A percentile compares a stretch with the other conserved stretches of the same genome.
Conservation (phyloP, 1,284 basidiomycete species). For the Tremellales sp. region DNA sequence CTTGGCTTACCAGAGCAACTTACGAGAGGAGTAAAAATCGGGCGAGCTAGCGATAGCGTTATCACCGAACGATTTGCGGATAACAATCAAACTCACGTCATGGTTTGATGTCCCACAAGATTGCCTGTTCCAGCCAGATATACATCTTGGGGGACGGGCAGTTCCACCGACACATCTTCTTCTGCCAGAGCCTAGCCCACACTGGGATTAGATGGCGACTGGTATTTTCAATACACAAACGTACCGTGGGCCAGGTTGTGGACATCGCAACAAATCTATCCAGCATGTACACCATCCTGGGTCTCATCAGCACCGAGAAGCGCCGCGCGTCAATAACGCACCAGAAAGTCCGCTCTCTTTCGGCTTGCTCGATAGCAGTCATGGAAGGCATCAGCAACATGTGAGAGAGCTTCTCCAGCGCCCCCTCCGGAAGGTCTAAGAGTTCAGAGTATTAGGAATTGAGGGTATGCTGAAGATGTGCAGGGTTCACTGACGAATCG, state of each 20-base stretch:
- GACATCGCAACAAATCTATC: constrained; percentile 19
- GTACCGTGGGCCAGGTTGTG: constrained; percentile 23
- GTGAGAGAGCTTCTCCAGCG: constrained; percentile 8
- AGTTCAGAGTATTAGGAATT: too few species aligned
- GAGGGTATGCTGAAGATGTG: background rate
- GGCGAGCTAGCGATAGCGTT: constrained; percentile 6
- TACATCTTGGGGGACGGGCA: constrained; percentile 31
- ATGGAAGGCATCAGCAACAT: constrained; percentile 15
- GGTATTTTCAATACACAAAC: background rate
- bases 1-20: constrained; percentile 6
- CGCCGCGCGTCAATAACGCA: constrained; percentile 12
- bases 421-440: constrained; percentile 12
- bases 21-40: constrained; percentile 16
- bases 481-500: constrained; percentile 17
- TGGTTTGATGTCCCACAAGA: constrained; percentile 29
- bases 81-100: constrained; percentile 29
- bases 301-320: constrained; percentile 1
- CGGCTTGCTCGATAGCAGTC: constrained; percentile 30
- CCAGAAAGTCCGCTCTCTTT: constrained; percentile 41
- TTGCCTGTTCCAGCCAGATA: constrained; percentile 29
- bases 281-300: constrained; percentile 29
- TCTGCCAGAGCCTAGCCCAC: constrained; percentile 20
- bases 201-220: background rate
- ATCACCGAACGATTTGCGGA: too few species aligned
- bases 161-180: constrained; percentile 40